Base-by-base conservation (phyloP, 2,329 filamentous ascomycete species). In the Claviceps sp. region DNA sequence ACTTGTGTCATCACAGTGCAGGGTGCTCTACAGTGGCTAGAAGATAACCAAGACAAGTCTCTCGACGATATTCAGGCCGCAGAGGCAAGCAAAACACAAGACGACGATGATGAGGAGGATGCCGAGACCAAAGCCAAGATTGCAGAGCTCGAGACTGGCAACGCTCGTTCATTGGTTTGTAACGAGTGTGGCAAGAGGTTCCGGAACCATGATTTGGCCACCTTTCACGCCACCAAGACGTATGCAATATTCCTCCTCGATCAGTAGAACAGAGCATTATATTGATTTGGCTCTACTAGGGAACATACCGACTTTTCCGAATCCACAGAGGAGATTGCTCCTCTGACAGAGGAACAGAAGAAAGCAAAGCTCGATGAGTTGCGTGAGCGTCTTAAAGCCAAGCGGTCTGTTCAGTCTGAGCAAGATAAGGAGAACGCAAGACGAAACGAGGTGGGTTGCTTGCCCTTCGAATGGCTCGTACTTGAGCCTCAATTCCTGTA, bases 101-200 rank as follows among this genome's bases (percentile, higher is more conserved):
- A 74, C 22, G 69, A 76, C 3, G 69, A 47, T 14, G 45, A 72
- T 2, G 74, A 79, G 8, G 75, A 74, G 1, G 74, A 56, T 9
- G 73, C 71, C 2, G 74, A 56, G 14, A 73, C 72, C 5, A 70
- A 72, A 46, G 73, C 76, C 37, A 74, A 85, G 59, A 78, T 80
- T 11, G 77, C 82, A 5, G 77, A 80, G n/a, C 72, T 90, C 2
- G 75, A 86, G 60, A 79, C 79, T 1, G 87, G 85, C 53, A 80
- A 84, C 61, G 73, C 79, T 52, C 79, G 82, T 62, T 95, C 88
- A 47, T 80, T 97, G 51, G 78, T 94, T 49, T 98, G 93, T 77
- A 93, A 95, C 57, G 91, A 96, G 52, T 98, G 93, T 64, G 85
- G 86, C 63, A 96, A 95, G 76, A 85, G 82, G 64, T 94, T 98